These are phyloP conservation scores for Chaetomium strumarium DNA, from an alignment of 2,329 filamentous ascomycete species.

Conservation along the genomic window DNA sequence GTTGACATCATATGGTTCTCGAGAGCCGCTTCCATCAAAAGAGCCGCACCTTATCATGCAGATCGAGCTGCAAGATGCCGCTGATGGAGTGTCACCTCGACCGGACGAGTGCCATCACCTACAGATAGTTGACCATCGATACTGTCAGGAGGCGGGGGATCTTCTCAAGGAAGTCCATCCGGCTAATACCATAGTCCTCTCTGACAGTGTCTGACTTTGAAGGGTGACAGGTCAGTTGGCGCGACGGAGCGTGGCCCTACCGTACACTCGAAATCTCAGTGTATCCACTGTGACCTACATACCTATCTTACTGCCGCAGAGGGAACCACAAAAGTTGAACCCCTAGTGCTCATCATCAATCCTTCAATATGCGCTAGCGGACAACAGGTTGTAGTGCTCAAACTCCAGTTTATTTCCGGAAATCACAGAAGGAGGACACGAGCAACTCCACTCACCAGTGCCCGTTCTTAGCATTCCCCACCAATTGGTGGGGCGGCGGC, in stretches of 20 bases:
- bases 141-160: neutral
- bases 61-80: conserved; percentile 4
- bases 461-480: neutral
- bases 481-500: neutral
- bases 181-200: too few species aligned
- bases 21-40: conserved; percentile 2
- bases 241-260: too few species aligned
- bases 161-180: neutral
- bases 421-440: neutral
- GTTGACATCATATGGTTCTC: neutral
- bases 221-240: neutral
- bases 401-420: too few species aligned
- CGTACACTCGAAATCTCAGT: too few species aligned
- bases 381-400: neutral
- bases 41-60: neutral
- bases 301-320: too few species aligned
- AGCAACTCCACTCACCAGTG: neutral
- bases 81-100: too few species aligned
- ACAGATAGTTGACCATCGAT: too few species aligned
- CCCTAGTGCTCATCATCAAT: too few species aligned
- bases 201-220: neutral
- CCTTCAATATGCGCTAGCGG: too few species aligned
- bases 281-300: too few species aligned
- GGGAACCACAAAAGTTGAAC: too few species aligned
- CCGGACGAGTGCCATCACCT: too few species aligned